Conservation (phyloP, 768 basidiomycete genomes). For the Naganishia vaughanmartiniae region DNA sequence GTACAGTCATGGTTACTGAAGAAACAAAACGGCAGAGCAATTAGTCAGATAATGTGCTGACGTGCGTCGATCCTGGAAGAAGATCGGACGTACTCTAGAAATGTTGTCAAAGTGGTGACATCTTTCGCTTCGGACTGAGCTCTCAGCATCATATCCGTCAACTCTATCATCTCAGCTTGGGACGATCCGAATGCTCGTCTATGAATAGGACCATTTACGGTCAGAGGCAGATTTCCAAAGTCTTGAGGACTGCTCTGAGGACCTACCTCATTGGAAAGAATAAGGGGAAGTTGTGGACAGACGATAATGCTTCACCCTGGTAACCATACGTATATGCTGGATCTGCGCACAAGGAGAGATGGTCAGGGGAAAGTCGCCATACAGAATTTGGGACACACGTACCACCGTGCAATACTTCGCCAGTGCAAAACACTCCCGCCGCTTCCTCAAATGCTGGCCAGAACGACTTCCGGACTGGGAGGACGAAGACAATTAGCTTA, state of each 20-base stretch:
- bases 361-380: not conserved
- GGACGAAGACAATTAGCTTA: not conserved
- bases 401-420: conserved; percentile 61
- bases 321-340: conserved; percentile 43
- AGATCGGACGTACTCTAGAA: conserved; percentile 44
- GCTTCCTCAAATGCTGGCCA: conserved; percentile 71
- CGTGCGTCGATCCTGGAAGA: not conserved
- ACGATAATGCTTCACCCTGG: conserved; percentile 41
- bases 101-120: conserved; percentile 41
- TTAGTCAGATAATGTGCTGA: not conserved
- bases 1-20: conserved; percentile 32
- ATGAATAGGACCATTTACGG: no score
- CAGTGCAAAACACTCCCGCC: conserved; percentile 80
- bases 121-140: conserved; percentile 26
- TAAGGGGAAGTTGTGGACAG: conserved; percentile 50
- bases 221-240: not conserved
- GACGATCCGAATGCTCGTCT: conserved; percentile 28
- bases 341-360: conserved; percentile 32
- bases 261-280: conserved; percentile 48
- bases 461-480: conserved; percentile 61
- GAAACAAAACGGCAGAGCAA: not conserved
- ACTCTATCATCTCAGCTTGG: conserved; percentile 15
- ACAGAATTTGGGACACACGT: not conserved
- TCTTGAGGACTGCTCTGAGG: not conserved
- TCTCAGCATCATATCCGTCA: conserved; percentile 25